Evolutionary conservation across 192 early-diverging fungal species (phyloP).

Genomic region (Helicostylum pulchrum): DNA sequence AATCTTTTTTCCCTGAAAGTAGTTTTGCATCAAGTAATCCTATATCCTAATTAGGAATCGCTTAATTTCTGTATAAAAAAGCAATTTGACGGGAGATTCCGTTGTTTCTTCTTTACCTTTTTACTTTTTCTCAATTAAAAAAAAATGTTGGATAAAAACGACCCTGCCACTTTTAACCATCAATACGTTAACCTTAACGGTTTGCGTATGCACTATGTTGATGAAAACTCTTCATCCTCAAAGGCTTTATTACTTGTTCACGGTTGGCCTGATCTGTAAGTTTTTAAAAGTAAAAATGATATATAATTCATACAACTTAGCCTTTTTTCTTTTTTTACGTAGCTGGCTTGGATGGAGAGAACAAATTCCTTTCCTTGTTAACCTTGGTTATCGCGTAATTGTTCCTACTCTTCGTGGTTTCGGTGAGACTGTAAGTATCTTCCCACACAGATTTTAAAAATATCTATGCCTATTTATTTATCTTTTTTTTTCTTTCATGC

Average conservation of each 20-base stretch:
- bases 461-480: too few species aligned
- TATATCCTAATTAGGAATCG: too few species aligned
- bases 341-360: slow-evolving; percentile 35
- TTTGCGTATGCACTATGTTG: slow-evolving; percentile 36
- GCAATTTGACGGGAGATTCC: too few species aligned
- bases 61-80: too few species aligned
- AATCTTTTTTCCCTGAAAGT: too few species aligned
- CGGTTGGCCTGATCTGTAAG: slow-evolving; percentile 39
- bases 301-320: not conserved
- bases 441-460: too few species aligned
- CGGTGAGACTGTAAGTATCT: slow-evolving; percentile 45
- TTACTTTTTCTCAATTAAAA: slow-evolving; percentile 1
- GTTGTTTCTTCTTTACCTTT: slow-evolving; percentile 1
- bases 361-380: slow-evolving; percentile 48
- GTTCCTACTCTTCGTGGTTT: slow-evolving; percentile 49
- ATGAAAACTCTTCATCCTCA: slow-evolving; percentile 27
- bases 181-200: slow-evolving; percentile 29
- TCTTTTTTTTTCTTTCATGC: too few species aligned
- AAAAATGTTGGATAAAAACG: slow-evolving; percentile 26
- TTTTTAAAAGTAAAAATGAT: not conserved
- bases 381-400: slow-evolving; percentile 58
- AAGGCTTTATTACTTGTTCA: slow-evolving; percentile 31
- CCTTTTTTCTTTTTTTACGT: not conserved
- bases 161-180: slow-evolving; percentile 28
- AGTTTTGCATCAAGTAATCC: too few species aligned